Base-by-base conservation (phyloP, 371 early-diverging fungal genomes). In the Rhizopus stolonifer region DNA sequence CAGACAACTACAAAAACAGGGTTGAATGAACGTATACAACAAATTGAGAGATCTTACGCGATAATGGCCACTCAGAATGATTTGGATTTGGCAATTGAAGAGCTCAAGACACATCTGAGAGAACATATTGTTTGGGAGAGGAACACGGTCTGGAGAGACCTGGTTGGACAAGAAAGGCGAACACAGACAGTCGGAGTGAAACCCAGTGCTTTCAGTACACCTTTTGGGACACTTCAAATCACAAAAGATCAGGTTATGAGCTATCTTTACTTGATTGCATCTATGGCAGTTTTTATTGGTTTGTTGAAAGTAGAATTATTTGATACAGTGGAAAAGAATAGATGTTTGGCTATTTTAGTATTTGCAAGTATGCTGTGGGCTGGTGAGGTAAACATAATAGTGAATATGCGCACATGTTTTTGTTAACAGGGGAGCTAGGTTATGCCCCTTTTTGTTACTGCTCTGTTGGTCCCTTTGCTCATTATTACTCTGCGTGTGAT, bases 71-170 rank as follows among this genome's bases (percentile, higher is more conserved):
- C 79, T 7, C 65, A 70, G n/a, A 70, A 68, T 43, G 67, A 81
- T 43, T 46, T 81, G 14, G 85, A 82, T 29, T 69, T 77, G 13
- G 92, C 93, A 0, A 74, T 80, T 18, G 70, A 71, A 1, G 91
- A 92, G 45, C 84, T 98, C 18, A 86, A 89, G 50, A 72, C 79
- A 19, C 86, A 90, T 56, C 72, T 96, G 60, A 77, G 94, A 42
- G 96, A 96, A 56, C 90, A 89, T 38, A 86, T 98, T 54, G 93
- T 92, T 3, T 95, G 91, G 89, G 95, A 96, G 65, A 87, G 98
- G 62, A 96, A 95, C 67, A 96, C 97, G 0, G 90, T 98, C 6
- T 98, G 98, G 98, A 81, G 93, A 52, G 98, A 98, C 64, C 90
- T 96, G 94, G 85, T 98, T 49, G 88, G 91, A 14, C 79, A 85